Conservation (phyloP, 108 stramenopile genomes). For the Pseudonitzschia multistriata region DNA sequence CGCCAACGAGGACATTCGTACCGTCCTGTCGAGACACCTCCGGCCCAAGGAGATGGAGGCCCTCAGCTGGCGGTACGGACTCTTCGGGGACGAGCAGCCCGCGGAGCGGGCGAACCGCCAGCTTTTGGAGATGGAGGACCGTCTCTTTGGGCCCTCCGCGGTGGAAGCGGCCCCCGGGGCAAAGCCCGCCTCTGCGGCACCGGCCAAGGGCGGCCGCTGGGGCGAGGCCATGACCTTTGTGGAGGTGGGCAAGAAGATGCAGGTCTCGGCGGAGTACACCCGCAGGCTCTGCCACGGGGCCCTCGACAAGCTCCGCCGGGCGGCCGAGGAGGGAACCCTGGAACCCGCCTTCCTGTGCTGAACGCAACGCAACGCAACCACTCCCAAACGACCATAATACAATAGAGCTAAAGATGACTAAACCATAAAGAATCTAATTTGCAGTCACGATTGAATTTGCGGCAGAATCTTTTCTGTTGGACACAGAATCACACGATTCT, state of each 20-base stretch:
- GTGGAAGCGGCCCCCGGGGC: neutral
- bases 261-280: slow-evolving; percentile 78
- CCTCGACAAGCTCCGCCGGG: slow-evolving; percentile 58
- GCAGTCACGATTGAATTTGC: no score
- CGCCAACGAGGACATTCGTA: slow-evolving; percentile 43
- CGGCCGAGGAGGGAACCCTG: slow-evolving; percentile 71
- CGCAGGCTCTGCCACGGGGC: slow-evolving; percentile 62
- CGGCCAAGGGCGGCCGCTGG: slow-evolving; percentile 32
- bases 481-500: no score
- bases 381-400: no score
- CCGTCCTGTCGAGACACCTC: slow-evolving; percentile 56
- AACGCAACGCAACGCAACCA: neutral
- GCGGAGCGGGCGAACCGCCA: slow-evolving; percentile 46
- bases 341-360: slow-evolving; percentile 47
- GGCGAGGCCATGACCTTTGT: slow-evolving; percentile 68
- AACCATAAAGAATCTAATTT: no score
- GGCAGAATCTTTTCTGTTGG: no score
- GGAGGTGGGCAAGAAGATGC: slow-evolving; percentile 80
- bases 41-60: slow-evolving; percentile 79
- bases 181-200: neutral
- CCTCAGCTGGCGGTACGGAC: slow-evolving; percentile 72
- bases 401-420: no score
- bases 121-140: slow-evolving; percentile 64
- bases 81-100: slow-evolving; percentile 29
- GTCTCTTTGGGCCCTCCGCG: slow-evolving; percentile 48